A percentile compares a stretch with the other conserved stretches of the same genome.
These are phyloP conservation scores for Arabis hirsuta DNA, from an alignment of 345 rosid genomes.

Conservation along the genomic window DNA sequence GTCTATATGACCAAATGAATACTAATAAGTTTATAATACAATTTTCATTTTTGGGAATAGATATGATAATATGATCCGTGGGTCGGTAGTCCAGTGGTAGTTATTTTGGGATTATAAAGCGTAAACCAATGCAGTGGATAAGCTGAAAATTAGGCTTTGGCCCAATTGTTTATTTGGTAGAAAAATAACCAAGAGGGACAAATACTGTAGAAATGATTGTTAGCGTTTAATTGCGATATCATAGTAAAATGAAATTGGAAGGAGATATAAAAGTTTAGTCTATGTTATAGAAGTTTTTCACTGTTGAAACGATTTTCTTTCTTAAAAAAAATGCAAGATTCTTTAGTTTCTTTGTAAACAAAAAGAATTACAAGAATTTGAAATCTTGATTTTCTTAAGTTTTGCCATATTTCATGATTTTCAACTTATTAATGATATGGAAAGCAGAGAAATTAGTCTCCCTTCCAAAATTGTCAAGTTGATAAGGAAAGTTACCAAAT, in stretches of 20 bases:
- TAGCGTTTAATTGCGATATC: not conserved
- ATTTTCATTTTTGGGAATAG: too few relatives aligned
- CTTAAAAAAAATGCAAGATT: not conserved
- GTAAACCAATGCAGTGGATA: too few relatives aligned
- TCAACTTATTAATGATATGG: not conserved
- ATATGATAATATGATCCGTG: too few relatives aligned
- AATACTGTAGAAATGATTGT: not conserved
- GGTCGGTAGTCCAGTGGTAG: too few relatives aligned
- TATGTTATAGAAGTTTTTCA: too few relatives aligned
- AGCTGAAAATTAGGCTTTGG: too few relatives aligned
- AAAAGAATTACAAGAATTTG: not conserved
- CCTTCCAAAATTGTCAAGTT: slow-evolving; percentile 1
- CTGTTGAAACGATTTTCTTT: not conserved
- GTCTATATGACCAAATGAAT: too few relatives aligned
- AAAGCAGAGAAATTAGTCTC: not conserved
- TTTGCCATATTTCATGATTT: slow-evolving; percentile 3
- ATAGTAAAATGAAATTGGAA: not conserved
- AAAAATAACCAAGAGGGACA: not conserved
- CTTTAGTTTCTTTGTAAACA: not conserved
- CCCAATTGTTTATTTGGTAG: too few relatives aligned
- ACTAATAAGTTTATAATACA: too few relatives aligned
- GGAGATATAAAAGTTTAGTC: not conserved
- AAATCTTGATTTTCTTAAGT: not conserved
- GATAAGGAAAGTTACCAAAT: slow-evolving; percentile 18
- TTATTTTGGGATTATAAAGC: too few relatives aligned